These are phyloP conservation scores for Acorus calamus DNA, from an alignment of 106 monocot species.

Conservation along the genomic window DNA sequence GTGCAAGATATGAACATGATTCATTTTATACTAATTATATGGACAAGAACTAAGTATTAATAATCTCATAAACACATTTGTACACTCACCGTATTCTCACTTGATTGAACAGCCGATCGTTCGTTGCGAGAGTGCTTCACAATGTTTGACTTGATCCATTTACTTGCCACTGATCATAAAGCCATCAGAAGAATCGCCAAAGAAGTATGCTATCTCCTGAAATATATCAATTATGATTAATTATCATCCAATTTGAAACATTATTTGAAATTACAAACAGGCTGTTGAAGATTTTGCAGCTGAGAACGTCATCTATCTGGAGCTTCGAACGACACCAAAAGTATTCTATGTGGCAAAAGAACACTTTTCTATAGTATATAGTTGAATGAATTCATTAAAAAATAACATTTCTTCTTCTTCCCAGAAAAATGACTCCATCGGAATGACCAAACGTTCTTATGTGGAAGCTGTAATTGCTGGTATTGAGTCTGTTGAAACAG, in stretches of 20 bases:
- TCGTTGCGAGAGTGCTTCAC: slow-evolving; percentile 82
- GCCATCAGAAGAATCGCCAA: slow-evolving; percentile 77
- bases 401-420: slow-evolving; percentile 1
- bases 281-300: slow-evolving; percentile 93
- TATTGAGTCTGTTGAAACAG: slow-evolving; percentile 47
- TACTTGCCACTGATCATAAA: slow-evolving; percentile 84
- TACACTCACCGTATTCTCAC: neutral
- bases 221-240: neutral
- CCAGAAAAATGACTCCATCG: slow-evolving; percentile 80
- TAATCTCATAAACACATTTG: neutral
- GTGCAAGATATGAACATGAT: no score
- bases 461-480: slow-evolving; percentile 87
- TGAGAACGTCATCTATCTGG: slow-evolving; percentile 93
- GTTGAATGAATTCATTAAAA: no score
- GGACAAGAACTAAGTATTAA: no score
- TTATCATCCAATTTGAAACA: neutral
- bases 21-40: no score
- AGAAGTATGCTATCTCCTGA: slow-evolving; percentile 39
- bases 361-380: neutral
- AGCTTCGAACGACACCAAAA: slow-evolving; percentile 94
- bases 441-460: slow-evolving; percentile 89
- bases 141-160: slow-evolving; percentile 86
- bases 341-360: slow-evolving; percentile 20
- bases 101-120: slow-evolving; percentile 38
- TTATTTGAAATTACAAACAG: slow-evolving; percentile 13